These are phyloP conservation scores for Alternaria sp. DNA, from an alignment of 2,329 filamentous ascomycete genomes.

Conservation along the genomic window DNA sequence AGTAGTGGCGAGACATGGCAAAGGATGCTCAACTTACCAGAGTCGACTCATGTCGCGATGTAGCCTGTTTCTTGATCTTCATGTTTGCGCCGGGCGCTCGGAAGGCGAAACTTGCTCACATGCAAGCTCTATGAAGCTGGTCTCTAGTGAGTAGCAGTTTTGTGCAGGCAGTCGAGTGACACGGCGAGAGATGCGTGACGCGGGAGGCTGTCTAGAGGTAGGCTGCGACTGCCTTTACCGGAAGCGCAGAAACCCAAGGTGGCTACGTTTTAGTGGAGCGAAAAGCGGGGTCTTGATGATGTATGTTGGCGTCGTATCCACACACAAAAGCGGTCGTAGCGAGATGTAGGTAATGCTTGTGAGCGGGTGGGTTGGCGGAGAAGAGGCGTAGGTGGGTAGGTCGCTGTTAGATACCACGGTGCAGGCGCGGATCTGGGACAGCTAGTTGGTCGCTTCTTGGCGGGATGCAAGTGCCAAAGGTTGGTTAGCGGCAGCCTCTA, in stretches of 20 bases:
- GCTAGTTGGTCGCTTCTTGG: conserved; percentile 18
- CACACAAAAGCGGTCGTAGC: neutral
- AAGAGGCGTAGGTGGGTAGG: conserved; percentile 26
- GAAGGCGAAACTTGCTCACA: conserved; percentile 48
- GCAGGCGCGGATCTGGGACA: conserved; percentile 46
- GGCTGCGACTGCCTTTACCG: conserved; percentile 24
- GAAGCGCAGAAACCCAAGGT: conserved; percentile 10
- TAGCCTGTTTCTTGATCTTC: conserved; percentile 66
- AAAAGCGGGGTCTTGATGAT: conserved; percentile 11
- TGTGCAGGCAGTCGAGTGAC: neutral
- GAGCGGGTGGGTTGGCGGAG: conserved; percentile 22
- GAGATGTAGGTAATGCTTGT: conserved; percentile 7
- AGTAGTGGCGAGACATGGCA: conserved; percentile 5
- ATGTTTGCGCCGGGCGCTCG: conserved; percentile 53
- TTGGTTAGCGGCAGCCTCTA: conserved; percentile 14
- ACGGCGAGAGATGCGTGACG: conserved; percentile 4
- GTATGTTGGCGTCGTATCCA: neutral
- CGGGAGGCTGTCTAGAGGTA: conserved; percentile 7
- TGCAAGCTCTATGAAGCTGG: conserved; percentile 28
- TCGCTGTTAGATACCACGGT: conserved; percentile 42
- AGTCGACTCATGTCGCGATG: conserved; percentile 62
- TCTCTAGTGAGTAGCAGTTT: conserved; percentile 9
- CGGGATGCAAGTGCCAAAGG: conserved; percentile 20
- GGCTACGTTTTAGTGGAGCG: conserved; percentile 11
- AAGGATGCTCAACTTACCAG: conserved; percentile 48